Conservation (phyloP, 2,329 filamentous ascomycete species). For the Diaporthe sp. region DNA sequence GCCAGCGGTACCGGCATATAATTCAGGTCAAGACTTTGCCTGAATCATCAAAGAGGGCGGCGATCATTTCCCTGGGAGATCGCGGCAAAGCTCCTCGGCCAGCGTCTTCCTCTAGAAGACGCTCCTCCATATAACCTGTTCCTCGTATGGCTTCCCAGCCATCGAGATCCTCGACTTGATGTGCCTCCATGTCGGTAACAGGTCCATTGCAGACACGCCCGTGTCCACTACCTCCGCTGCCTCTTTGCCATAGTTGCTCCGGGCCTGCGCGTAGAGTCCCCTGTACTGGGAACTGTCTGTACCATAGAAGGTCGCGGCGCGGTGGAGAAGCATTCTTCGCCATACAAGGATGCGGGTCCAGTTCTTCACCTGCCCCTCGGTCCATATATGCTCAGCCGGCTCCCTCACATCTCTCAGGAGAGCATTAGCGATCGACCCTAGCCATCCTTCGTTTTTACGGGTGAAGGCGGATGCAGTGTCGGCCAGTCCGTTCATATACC, state of each 20-base stretch:
- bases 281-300: not conserved
- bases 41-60: not conserved
- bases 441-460: fast-evolving
- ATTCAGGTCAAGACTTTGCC: not conserved
- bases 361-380: fast-evolving
- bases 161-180: not conserved
- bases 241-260: fast-evolving
- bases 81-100: not conserved
- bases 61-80: not conserved
- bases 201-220: fast-evolving
- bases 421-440: not conserved
- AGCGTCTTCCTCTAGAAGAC: not conserved
- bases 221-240: not conserved
- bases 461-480: not conserved
- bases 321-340: not conserved
- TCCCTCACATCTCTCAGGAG: slow-evolving; percentile 19
- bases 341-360: not conserved
- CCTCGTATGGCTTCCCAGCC: slow-evolving; percentile 6
- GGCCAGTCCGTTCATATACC: fast-evolving
- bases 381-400: not conserved
- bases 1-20: not conserved
- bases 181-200: not conserved
- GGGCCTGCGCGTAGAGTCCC: not conserved
- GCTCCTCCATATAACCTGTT: not conserved
- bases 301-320: slow-evolving; percentile 10